Evolutionary conservation across 1,139 yeast species (phyloP), one percentile per base, ranked within the genome.

Genomic region (Suhomyces chickasaworum): DNA sequence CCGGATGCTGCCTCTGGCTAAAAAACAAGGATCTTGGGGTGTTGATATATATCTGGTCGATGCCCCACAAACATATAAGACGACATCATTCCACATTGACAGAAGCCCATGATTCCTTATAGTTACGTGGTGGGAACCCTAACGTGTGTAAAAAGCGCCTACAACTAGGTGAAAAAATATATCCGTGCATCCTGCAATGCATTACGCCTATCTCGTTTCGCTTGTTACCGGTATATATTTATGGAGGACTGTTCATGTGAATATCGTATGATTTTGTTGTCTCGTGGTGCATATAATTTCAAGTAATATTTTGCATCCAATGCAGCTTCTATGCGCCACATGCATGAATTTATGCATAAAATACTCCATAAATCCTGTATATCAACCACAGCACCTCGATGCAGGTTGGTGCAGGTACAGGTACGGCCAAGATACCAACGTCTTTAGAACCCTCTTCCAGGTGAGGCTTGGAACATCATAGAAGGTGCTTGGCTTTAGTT

Each of bases 231-330:
- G 32, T 13, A 23, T 7, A 20, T 9, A 33, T 18, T 20, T 13
- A 25, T n/a, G 23, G 37, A 20, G 37, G 37, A 13, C 25, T 20
- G 37, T 34, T 12, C 37, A 20, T 33, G 35, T 35, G 36, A 38
- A 35, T 15, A 45, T 45, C 48, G 43, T 45, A 45, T 39, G 48
- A 45, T 45, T 42, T 27, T 29, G 27, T 22, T 16, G 35, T 21
- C 29, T n/a, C 21, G 39, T 22, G 18, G 31, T 37, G 46, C 41
- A 43, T 33, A 34, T 23, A 32, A 21, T 30, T 21, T 22, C 35
- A 20, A 39, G 42, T 27, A 37, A 21, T 17, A 21, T 38, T 38
- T 33, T 43, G 46, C 46, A 43, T 38, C 46, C 39, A 37, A 39
- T 15, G 39, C 39, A 29, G 39, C 39, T 37, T 37, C 39, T 22